These are phyloP conservation scores for Magnaporthales sp. DNA, from an alignment of 2,329 filamentous ascomycete genomes.

Conservation along the genomic window DNA sequence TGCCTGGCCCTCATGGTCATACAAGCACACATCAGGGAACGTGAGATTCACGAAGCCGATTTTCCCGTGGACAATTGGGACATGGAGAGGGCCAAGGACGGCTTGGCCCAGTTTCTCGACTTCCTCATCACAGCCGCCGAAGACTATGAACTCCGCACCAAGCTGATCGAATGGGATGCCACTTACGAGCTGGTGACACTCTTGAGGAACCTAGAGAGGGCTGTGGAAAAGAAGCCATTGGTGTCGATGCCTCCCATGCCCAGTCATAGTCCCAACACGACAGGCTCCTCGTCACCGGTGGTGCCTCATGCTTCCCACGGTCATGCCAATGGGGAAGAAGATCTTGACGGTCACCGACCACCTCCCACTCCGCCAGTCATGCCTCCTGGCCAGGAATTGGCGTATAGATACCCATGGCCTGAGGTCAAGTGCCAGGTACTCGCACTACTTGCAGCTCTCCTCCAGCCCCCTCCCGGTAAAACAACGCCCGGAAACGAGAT, in stretches of 20 bases:
- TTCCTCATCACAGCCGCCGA: constrained; percentile 88
- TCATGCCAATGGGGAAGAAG: constrained; percentile 13
- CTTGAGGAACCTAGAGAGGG: constrained; percentile 78
- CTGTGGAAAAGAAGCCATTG: constrained; percentile 74
- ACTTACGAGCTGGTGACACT: constrained; percentile 82
- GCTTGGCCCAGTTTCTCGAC: constrained; percentile 87
- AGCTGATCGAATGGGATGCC: constrained; percentile 87
- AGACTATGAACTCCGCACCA: constrained; percentile 70
- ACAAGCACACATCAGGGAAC: constrained; percentile 79
- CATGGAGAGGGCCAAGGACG: constrained; percentile 94
- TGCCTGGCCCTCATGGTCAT: constrained; percentile 91
- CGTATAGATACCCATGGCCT: constrained; percentile 56
- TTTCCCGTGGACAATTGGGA: constrained; percentile 96
- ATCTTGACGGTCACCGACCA: constrained; percentile 24
- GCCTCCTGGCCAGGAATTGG: constrained; percentile 51
- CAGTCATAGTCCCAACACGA: constrained; percentile 15
- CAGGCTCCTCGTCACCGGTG: constrained; percentile 12
- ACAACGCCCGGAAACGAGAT: constrained; percentile 56
- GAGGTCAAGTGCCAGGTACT: constrained; percentile 89
- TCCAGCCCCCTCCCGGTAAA: constrained; percentile 67
- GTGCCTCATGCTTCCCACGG: constrained; percentile 6
- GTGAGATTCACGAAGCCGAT: constrained; percentile 67
- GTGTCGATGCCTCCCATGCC: constrained; percentile 24
- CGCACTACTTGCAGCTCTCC: constrained; percentile 77
- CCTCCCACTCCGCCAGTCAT: constrained; percentile 34